phyloP scores from a whole-genome alignment of 2,329 filamentous ascomycete genomes.

The Epichloe baconii region DNA sequence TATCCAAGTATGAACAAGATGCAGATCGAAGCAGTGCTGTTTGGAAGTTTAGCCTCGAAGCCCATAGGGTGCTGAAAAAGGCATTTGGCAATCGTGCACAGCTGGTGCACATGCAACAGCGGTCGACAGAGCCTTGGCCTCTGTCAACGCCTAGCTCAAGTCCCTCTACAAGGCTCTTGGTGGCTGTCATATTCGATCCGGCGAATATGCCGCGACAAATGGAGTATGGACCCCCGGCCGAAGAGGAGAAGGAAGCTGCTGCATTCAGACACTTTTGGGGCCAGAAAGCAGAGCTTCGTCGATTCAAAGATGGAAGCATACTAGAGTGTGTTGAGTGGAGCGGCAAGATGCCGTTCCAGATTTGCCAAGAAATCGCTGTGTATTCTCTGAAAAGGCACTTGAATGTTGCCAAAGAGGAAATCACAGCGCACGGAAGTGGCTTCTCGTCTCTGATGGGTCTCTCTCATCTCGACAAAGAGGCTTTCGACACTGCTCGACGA shows the following conservation, averaged over 20 bases:
- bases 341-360: constrained; percentile 45
- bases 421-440: constrained; percentile 37
- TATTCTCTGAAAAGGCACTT: constrained; percentile 63
- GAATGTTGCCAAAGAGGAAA: constrained; percentile 39
- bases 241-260: constrained; percentile 70
- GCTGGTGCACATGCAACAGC: constrained; percentile 46
- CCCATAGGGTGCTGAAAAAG: constrained; percentile 52
- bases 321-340: constrained; percentile 84
- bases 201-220: constrained; percentile 61
- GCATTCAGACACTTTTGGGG: constrained; percentile 90
- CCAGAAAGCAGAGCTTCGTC: constrained; percentile 77
- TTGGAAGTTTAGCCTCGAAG: constrained; percentile 37
- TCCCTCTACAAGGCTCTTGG: constrained; percentile 30
- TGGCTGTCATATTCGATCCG: constrained; percentile 62
- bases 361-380: constrained; percentile 67
- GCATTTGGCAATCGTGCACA: constrained; percentile 66
- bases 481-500: constrained; percentile 57
- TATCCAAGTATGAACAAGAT: constrained; percentile 15
- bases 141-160: constrained; percentile 11
- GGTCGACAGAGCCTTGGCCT: constrained; percentile 19
- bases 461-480: constrained; percentile 33
- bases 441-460: constrained; percentile 36
- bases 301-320: constrained; percentile 92
- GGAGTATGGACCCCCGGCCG: constrained; percentile 77
- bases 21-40: constrained; percentile 29